A percentile compares a stretch with the other conserved stretches of the same genome.
phyloP scores from a whole-genome alignment of 2,329 filamentous ascomycete genomes.

The Gnomoniopsis smithogilvyi region DNA sequence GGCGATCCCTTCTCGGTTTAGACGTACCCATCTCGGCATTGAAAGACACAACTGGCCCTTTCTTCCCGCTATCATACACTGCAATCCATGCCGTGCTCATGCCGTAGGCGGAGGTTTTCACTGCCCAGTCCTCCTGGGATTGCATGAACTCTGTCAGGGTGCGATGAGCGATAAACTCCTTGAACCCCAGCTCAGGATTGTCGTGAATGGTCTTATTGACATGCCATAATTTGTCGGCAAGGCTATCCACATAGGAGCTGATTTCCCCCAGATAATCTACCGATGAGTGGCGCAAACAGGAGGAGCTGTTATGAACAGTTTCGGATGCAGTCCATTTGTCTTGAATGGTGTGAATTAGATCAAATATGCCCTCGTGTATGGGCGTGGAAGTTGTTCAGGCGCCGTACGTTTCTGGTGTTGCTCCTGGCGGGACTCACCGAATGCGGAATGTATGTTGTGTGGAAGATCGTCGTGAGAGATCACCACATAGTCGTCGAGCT shows the following conservation, averaged over 20 bases:
- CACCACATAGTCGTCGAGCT: background rate
- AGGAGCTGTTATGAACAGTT: too few species aligned
- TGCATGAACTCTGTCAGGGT: constrained; percentile 45
- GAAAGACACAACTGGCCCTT: constrained; percentile 44
- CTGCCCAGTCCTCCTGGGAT: constrained; percentile 42
- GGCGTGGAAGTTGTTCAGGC: background rate
- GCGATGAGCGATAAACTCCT: constrained; percentile 48
- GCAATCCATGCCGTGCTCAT: constrained; percentile 52
- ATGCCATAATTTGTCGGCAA: constrained; percentile 37
- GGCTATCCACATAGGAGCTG: constrained; percentile 34
- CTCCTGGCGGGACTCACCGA: too few species aligned
- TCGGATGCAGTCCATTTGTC: too few species aligned
- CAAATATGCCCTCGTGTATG: too few species aligned
- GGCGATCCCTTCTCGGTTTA: too few species aligned
- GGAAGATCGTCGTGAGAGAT: background rate
- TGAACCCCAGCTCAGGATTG: constrained; percentile 45
- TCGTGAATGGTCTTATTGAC: constrained; percentile 50
- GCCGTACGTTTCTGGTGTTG: too few species aligned
- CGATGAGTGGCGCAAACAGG: too few species aligned
- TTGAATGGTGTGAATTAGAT: too few species aligned
- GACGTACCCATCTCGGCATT: constrained; percentile 45
- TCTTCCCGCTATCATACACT: constrained; percentile 41
- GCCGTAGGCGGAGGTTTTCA: constrained; percentile 48
- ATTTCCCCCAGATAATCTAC: constrained; percentile 31
- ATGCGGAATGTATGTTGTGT: background rate